phyloP scores from a whole-genome alignment of 257 asterid genomes.

The Forsythia viridissima region DNA sequence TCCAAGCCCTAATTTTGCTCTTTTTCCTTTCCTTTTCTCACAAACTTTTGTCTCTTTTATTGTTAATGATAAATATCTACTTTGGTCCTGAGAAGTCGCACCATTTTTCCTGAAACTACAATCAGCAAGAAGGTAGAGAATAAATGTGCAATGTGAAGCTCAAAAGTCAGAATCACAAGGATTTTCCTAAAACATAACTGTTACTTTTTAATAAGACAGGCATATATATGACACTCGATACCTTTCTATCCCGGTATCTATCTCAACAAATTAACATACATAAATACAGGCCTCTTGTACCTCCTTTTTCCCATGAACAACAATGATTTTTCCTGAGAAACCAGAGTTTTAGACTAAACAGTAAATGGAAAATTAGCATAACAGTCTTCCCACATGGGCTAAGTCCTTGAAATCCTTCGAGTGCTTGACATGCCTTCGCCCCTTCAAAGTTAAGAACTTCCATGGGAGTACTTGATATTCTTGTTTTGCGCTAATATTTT shows the following conservation, averaged over 20 bases:
- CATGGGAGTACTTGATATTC: background rate
- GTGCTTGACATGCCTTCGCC: background rate
- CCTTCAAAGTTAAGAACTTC: background rate
- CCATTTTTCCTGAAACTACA: background rate
- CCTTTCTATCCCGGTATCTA: background rate
- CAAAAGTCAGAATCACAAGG: too few relatives aligned
- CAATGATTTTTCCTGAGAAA: too few relatives aligned
- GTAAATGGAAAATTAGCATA: background rate
- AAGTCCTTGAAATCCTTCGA: background rate
- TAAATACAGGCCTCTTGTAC: too few relatives aligned
- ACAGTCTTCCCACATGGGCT: background rate
- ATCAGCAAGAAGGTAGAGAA: background rate
- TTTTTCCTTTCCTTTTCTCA: background rate
- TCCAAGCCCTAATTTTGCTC: background rate
- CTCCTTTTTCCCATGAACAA: background rate
- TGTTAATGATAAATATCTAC: background rate
- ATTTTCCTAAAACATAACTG: background rate
- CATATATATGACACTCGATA: too few relatives aligned
- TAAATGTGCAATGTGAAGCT: background rate
- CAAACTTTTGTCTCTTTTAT: background rate
- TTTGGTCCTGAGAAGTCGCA: background rate
- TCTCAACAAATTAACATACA: background rate
- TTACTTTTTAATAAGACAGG: too few relatives aligned
- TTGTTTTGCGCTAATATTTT: too few relatives aligned
- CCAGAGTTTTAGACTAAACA: background rate